phyloP scores from a whole-genome alignment of 2,329 filamentous ascomycete species.

The Albifimbria verrucaria region DNA sequence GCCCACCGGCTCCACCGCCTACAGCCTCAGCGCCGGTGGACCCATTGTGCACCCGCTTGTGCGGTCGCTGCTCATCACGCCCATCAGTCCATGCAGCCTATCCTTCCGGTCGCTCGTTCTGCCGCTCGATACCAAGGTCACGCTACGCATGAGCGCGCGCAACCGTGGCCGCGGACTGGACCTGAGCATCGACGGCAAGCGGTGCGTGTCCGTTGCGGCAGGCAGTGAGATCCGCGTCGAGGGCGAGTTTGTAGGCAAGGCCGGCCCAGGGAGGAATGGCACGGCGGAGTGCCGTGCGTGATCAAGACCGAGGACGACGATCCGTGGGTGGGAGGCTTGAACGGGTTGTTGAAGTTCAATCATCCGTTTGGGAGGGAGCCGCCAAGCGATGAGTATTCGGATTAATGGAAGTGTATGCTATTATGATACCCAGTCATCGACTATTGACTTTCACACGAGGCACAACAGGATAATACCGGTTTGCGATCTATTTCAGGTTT shows the following conservation, averaged over 20 bases:
- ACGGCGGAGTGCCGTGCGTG: slow-evolving; percentile 86
- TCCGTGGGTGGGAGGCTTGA: slow-evolving; percentile 94
- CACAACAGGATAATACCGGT: no score
- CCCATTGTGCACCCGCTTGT: slow-evolving; percentile 94
- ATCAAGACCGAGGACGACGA: slow-evolving; percentile 77
- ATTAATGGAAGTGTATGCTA: slow-evolving; percentile 13
- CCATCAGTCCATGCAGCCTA: slow-evolving; percentile 88
- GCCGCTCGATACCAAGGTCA: slow-evolving; percentile 80
- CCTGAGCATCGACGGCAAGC: slow-evolving; percentile 74
- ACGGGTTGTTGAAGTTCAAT: slow-evolving; percentile 93
- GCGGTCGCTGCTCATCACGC: slow-evolving; percentile 82
- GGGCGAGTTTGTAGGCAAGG: slow-evolving; percentile 69
- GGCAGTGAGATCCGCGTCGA: slow-evolving; percentile 86
- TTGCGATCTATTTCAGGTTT: no score
- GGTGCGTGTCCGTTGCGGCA: slow-evolving; percentile 63
- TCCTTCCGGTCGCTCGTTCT: slow-evolving; percentile 90
- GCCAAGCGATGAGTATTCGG: slow-evolving; percentile 23
- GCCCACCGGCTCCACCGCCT: slow-evolving; percentile 92
- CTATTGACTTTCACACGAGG: no score
- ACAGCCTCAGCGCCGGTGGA: slow-evolving; percentile 88
- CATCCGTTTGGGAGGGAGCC: slow-evolving; percentile 74
- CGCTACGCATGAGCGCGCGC: slow-evolving; percentile 75
- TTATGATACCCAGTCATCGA: slow-evolving; percentile 3
- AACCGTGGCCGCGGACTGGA: slow-evolving; percentile 75
- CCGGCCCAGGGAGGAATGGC: slow-evolving; percentile 48